Percentiles rank a stretch among this genome's conserved stretches.
Conservation (phyloP, 345 rosid genomes). For the Mallotus nudiflorus region DNA sequence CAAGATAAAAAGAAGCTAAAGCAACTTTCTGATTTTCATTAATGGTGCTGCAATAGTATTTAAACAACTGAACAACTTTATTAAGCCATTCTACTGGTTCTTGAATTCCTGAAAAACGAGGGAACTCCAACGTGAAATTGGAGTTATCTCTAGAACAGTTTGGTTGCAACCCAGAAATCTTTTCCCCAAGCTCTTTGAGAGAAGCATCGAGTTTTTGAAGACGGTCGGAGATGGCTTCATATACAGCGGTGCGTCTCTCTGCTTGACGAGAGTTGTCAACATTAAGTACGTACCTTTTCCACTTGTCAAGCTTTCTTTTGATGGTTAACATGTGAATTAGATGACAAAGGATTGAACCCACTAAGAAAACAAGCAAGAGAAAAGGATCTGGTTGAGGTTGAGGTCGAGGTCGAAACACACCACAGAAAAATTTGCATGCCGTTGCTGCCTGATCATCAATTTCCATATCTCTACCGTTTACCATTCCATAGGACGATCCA, state of each 20-base stretch:
- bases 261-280: no score
- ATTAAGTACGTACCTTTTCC: neutral
- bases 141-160: no score
- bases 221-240: neutral
- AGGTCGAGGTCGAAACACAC: no score
- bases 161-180: neutral
- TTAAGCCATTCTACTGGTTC: neutral
- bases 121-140: neutral
- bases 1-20: neutral
- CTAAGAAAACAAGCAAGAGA: no score
- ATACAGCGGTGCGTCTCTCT: no score
- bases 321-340: no score
- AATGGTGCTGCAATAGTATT: neutral
- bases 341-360: no score
- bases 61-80: neutral
- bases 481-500: no score
- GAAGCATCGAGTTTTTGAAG: neutral
- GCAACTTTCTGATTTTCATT: neutral
- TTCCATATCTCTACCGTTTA: no score
- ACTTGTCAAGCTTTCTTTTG: neutral
- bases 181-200: neutral
- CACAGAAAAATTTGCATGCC: no score
- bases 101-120: neutral
- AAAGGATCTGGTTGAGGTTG: no score
- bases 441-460: no score